These are phyloP conservation scores for Coemansia sp. DNA, from an alignment of 192 early-diverging fungal species.

Conservation along the genomic window DNA sequence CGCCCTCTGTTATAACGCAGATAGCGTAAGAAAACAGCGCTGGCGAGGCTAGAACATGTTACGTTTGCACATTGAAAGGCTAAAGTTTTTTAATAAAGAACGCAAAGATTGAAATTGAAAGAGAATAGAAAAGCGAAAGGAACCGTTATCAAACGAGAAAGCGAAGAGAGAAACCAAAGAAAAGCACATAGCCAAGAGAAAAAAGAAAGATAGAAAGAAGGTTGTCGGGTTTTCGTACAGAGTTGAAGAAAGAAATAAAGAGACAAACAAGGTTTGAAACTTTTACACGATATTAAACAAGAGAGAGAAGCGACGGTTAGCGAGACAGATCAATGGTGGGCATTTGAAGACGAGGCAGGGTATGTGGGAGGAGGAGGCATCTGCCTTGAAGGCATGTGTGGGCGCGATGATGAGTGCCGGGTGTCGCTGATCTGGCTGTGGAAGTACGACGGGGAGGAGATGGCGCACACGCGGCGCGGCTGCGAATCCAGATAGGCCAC, in stretches of 20 bases:
- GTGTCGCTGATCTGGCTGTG: constrained; percentile 15
- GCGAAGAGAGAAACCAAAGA: background rate
- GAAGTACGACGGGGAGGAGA: constrained; percentile 21
- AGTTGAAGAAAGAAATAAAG: constrained; percentile 11
- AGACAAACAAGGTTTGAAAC: background rate
- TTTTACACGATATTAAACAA: constrained; percentile 1
- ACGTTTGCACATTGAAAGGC: background rate
- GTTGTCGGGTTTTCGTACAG: constrained; percentile 12
- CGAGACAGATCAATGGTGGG: background rate
- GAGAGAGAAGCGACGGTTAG: background rate
- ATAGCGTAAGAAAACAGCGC: too few species aligned
- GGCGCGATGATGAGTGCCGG: constrained; percentile 15
- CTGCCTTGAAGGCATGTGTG: constrained; percentile 10
- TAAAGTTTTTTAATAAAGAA: background rate
- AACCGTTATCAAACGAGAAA: background rate
- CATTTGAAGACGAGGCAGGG: constrained; percentile 1
- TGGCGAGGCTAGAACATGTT: too few species aligned
- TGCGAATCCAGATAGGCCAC: constrained; percentile 3
- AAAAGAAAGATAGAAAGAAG: constrained; percentile 12
- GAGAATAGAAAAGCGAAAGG: background rate
- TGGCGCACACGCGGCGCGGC: constrained; percentile 17
- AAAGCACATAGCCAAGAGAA: constrained; percentile 7
- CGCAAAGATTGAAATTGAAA: background rate
- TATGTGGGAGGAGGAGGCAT: constrained; percentile 6
- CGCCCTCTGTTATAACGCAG: too few species aligned